Percentiles rank a stretch among this genome's conserved stretches.
Evolutionary conservation across 768 basidiomycete genomes (phyloP).

Genomic region (Amanita pseudoporphyria): DNA sequence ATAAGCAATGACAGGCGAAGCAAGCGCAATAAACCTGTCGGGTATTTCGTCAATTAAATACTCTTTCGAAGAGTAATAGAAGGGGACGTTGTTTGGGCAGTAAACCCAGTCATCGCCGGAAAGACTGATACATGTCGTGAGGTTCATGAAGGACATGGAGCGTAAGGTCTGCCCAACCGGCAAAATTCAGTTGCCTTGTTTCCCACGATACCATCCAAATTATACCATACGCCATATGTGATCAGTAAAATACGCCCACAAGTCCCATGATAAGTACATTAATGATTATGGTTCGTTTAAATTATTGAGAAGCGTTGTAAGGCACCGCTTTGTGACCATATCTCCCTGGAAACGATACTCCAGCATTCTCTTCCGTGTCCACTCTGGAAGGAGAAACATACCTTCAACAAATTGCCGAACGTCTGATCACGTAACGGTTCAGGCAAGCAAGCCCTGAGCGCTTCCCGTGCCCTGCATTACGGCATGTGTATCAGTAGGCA

Average conservation of each 20-base stretch:
- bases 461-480: conserved; percentile 76
- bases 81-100: conserved; percentile 31
- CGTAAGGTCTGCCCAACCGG: too few species aligned
- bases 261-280: not conserved
- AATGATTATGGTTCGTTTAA: conserved; percentile 54
- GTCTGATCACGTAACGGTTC: conserved; percentile 93
- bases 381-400: conserved; percentile 19
- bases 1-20: conserved; percentile 72
- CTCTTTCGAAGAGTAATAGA: conserved; percentile 42
- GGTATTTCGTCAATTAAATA: conserved; percentile 46
- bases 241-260: not conserved
- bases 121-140: conserved; percentile 24
- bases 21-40: conserved; percentile 64
- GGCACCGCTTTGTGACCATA: conserved; percentile 94
- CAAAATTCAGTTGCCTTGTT: too few species aligned
- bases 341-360: conserved; percentile 54
- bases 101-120: conserved; percentile 27
- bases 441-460: conserved; percentile 88
- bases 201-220: too few species aligned
- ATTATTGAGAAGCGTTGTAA: conserved; percentile 85
- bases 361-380: conserved; percentile 8
- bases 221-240: too few species aligned
- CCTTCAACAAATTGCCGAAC: conserved; percentile 86
- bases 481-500: conserved; percentile 9
- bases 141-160: conserved; percentile 23